These are phyloP conservation scores for Lyophyllum atratum DNA, from an alignment of 768 basidiomycete genomes.

Conservation along the genomic window DNA sequence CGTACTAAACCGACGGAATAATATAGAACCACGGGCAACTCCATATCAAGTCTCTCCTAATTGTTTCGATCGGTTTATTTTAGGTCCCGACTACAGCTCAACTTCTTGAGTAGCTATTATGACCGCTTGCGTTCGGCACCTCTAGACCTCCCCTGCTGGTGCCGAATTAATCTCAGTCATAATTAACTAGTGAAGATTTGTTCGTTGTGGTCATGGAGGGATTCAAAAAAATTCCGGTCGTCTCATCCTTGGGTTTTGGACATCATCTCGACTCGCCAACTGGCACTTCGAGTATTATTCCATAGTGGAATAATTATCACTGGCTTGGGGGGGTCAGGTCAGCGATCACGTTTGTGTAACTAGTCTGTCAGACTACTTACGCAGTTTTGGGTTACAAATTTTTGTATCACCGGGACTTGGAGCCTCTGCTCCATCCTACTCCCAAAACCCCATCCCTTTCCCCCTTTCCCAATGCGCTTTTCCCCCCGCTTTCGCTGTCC, in stretches of 20 bases:
- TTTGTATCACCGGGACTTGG: neutral
- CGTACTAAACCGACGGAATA: neutral
- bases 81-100: neutral
- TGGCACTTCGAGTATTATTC: too few relatives aligned
- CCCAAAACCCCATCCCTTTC: neutral
- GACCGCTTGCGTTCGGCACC: neutral
- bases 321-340: neutral
- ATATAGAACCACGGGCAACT: neutral
- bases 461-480: too few relatives aligned
- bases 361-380: neutral
- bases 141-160: neutral
- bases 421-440: neutral
- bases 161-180: neutral
- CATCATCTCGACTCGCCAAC: too few relatives aligned
- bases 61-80: slow-evolving; percentile 2
- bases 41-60: neutral
- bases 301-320: too few relatives aligned
- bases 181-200: neutral
- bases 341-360: neutral
- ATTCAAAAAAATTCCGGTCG: neutral
- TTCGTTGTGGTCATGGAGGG: neutral
- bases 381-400: too few relatives aligned
- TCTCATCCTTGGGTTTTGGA: too few relatives aligned
- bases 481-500: too few relatives aligned
- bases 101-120: neutral